Base-by-base conservation (phyloP, 305 asterid species). In the Solanum hybrid region DNA sequence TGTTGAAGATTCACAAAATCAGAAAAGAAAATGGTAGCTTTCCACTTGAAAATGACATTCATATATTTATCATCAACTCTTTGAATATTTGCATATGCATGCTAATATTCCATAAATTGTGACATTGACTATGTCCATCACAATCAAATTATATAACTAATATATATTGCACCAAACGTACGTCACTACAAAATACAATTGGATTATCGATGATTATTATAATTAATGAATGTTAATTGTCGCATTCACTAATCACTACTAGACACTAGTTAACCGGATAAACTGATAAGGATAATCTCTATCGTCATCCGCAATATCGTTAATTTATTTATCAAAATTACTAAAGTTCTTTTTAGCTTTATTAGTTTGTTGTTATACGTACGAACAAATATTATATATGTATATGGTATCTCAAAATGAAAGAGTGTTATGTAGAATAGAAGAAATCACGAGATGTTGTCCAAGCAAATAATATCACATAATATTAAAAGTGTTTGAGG, bases 1-100 rank as follows among this genome's bases (percentile, higher is more conserved):
- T 87, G 38, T 36, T 87, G 42, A 69, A 75, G 89, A 87, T 87
- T 87, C 66, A 80, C 89, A 87, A 87, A 9, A 72, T 31, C 66
- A 78, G 37, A 29, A 75, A 20, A 87, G 26, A 71, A 87, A 75
- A 36, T 66, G 72, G 6, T 66, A 66, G 31, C 88, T 87, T 87
- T 72, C 26, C 71, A 38, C 79, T 38, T 24, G 89, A 87, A 87
- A 72, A 87, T 36, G 89, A 71, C 71, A 87, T 87, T 71, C 29
- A 46, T 24, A 75, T 75, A 75, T 75, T 29, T 75, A 87, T 87
- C 37, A 87, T 71, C 38, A 82, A 82, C 38, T 27, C 73, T 42
- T 82, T 82, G 87, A 82, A 56, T 82, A 36, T 82, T 42, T 42
- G 29, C 72, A 46, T 46, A 20, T 86, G 72, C 26, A 26, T 71